Conservation (phyloP, 2,329 filamentous ascomycete species). For the Penicillium thymicola region DNA sequence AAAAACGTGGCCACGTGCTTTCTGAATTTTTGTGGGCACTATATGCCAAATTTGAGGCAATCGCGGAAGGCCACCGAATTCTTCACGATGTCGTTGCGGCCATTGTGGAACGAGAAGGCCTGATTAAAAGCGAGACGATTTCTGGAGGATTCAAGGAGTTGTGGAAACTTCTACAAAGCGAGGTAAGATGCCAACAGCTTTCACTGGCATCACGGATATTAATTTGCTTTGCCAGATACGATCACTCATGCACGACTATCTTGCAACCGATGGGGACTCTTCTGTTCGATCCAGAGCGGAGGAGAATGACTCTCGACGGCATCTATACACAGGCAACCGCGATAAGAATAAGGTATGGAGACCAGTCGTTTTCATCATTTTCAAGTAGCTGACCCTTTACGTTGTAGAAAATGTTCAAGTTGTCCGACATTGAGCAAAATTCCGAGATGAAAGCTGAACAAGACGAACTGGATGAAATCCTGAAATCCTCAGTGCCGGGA, state of each 20-base stretch:
- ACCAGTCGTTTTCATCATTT: background rate
- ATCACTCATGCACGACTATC: constrained; percentile 89
- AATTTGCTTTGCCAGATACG: constrained; percentile 57
- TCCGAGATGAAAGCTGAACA: constrained; percentile 77
- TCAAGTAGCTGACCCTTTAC: background rate
- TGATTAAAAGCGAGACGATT: constrained; percentile 60
- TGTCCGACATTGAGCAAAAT: constrained; percentile 79
- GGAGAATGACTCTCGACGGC: constrained; percentile 48
- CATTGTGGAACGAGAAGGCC: constrained; percentile 77
- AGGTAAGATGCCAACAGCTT: constrained; percentile 43
- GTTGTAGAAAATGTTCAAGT: constrained; percentile 65
- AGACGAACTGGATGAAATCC: constrained; percentile 83
- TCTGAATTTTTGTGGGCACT: constrained; percentile 88
- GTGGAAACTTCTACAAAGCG: constrained; percentile 97
- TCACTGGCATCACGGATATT: background rate
- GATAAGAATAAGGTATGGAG: constrained; percentile 48
- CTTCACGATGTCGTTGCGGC: constrained; percentile 89
- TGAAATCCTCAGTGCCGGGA: constrained; percentile 87
- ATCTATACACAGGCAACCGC: constrained; percentile 49
- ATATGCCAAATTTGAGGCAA: constrained; percentile 95
- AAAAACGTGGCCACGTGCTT: constrained; percentile 77
- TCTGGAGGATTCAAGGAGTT: constrained; percentile 91
- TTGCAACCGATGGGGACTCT: constrained; percentile 83
- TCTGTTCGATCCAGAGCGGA: constrained; percentile 54
- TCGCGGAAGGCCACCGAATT: constrained; percentile 90